These are phyloP conservation scores for Lagenaria siceraria DNA, from an alignment of 306 rosid genomes.

Conservation along the genomic window DNA sequence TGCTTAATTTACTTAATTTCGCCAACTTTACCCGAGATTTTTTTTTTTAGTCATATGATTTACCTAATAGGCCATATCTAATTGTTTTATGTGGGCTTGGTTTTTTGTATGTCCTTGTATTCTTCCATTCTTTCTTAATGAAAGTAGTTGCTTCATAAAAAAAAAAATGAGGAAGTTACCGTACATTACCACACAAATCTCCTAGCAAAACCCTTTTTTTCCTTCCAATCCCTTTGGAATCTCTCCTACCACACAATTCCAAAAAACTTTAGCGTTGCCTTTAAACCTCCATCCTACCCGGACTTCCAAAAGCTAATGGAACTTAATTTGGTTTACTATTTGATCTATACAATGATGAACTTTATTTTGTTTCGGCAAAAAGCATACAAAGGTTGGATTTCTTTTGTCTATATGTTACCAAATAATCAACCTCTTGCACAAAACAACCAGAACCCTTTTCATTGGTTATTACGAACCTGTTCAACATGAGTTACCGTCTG, in stretches of 20 bases:
- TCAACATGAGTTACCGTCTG: background rate
- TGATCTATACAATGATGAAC: background rate
- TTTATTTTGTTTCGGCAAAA: background rate
- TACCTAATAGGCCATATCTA: background rate
- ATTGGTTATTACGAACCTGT: background rate
- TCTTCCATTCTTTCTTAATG: too few species aligned
- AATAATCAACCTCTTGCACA: background rate
- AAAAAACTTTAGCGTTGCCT: background rate
- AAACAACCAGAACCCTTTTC: background rate
- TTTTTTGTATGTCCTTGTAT: too few species aligned
- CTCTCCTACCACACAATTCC: background rate
- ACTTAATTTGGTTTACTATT: background rate
- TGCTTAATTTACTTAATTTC: background rate
- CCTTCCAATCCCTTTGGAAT: background rate
- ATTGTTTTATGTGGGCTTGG: too few species aligned
- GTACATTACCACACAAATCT: background rate
- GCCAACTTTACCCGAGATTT: background rate
- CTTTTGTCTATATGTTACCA: background rate
- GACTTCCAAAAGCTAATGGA: background rate
- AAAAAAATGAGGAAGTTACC: background rate
- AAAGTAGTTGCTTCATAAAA: too few species aligned
- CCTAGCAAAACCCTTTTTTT: background rate
- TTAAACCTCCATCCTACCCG: background rate
- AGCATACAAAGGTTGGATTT: too few species aligned
- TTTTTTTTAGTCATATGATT: background rate